Conservation (phyloP, 164 flowering plant species). For the Chimonanthus salicifolius region DNA sequence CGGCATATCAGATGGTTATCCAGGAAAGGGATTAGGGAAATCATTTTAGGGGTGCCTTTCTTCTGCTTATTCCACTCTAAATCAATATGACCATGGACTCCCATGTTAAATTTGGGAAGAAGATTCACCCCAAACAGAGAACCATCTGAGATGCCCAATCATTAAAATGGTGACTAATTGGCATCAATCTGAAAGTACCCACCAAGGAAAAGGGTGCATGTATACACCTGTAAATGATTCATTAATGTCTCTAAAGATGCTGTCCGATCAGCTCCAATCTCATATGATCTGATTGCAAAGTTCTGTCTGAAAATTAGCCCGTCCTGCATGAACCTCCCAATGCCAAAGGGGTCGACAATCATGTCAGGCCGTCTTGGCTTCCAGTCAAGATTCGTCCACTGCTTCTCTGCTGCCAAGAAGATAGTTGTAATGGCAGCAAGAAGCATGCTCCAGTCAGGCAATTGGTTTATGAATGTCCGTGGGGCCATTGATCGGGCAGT, state of each 20-base stretch:
- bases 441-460: conserved; percentile 98
- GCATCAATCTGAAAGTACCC: neutral
- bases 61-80: neutral
- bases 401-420: conserved; percentile 96
- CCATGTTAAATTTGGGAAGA: neutral
- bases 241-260: conserved; percentile 93
- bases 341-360: conserved; percentile 70
- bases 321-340: conserved; percentile 84
- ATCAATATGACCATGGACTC: neutral
- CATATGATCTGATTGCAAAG: conserved; percentile 90
- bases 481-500: conserved; percentile 44
- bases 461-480: conserved; percentile 46
- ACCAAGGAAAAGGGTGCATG: neutral
- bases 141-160: neutral
- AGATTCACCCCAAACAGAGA: too few species aligned
- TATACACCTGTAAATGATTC: conserved; percentile 88
- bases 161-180: too few species aligned
- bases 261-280: conserved; percentile 90
- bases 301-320: conserved; percentile 79
- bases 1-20: neutral
- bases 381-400: conserved; percentile 97
- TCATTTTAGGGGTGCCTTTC: too few species aligned
- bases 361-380: conserved; percentile 78
- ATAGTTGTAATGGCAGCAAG: conserved; percentile 93
- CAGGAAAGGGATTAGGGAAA: neutral